phyloP scores from a whole-genome alignment of 2,329 filamentous ascomycete species.

The Ophiocordyceps unilateralis region DNA sequence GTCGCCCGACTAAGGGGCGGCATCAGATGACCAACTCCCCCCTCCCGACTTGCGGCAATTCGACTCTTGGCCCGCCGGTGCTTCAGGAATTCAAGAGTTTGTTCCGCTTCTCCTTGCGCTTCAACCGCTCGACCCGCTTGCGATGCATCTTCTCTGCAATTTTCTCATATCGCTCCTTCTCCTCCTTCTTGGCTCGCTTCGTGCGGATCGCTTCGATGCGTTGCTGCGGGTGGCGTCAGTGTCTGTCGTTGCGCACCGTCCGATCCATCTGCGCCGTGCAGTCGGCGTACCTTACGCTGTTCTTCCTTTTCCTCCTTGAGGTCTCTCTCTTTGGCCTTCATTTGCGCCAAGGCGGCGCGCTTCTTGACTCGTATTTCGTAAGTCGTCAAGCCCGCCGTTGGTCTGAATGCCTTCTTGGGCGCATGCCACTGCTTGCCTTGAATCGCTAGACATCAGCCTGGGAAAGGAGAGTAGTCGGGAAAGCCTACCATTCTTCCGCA shows the following conservation, averaged over 20 bases:
- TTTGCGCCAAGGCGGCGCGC: conserved; percentile 51
- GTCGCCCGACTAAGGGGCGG: conserved; percentile 1
- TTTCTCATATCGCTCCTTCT: conserved; percentile 82
- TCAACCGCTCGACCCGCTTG: conserved; percentile 83
- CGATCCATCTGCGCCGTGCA: background rate
- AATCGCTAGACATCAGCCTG: conserved; percentile 3
- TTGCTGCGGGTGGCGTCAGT: conserved; percentile 31
- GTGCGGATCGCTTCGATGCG: conserved; percentile 69
- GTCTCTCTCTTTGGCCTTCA: conserved; percentile 87
- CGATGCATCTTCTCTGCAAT: conserved; percentile 96
- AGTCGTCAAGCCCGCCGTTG: conserved; percentile 56
- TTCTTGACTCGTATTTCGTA: conserved; percentile 62
- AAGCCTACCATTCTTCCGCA: conserved; percentile 63
- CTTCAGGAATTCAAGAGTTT: conserved; percentile 53
- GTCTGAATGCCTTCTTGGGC: conserved; percentile 71
- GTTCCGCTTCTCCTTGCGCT: conserved; percentile 92
- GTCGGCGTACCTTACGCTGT: conserved; percentile 52
- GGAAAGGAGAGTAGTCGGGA: too few species aligned
- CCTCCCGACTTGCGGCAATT: too few species aligned
- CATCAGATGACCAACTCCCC: too few species aligned
- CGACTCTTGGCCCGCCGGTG: too few species aligned
- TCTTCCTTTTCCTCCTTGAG: conserved; percentile 91
- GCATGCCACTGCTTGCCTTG: conserved; percentile 91
- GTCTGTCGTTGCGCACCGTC: conserved; percentile 3
- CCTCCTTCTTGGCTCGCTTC: conserved; percentile 73